These are phyloP conservation scores for Aspergillus pseudoviridinutans DNA, from an alignment of 2,329 filamentous ascomycete genomes.

Conservation along the genomic window DNA sequence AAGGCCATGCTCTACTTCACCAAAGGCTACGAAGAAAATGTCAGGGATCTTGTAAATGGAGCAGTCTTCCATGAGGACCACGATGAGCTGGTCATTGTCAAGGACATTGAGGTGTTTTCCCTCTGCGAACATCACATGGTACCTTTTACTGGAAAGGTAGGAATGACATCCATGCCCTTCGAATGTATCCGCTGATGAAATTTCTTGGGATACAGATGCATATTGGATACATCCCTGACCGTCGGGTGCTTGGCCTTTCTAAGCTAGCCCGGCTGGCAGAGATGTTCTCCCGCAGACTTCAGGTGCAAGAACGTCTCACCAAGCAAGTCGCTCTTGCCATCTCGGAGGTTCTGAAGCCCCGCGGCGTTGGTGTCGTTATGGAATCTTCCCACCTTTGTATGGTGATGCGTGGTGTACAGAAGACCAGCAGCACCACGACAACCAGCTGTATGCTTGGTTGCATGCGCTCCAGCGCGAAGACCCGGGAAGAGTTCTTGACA, in stretches of 20 bases:
- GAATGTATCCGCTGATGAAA: slow-evolving; percentile 8
- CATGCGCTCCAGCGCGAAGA: slow-evolving; percentile 89
- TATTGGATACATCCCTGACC: slow-evolving; percentile 92
- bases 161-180: slow-evolving; percentile 5
- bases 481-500: slow-evolving; percentile 90
- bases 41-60: slow-evolving; percentile 84
- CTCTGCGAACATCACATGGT: slow-evolving; percentile 97
- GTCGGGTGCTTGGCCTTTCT: slow-evolving; percentile 88
- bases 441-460: slow-evolving; percentile 98
- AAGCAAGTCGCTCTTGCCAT: slow-evolving; percentile 94
- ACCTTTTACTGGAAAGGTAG: slow-evolving; percentile 89
- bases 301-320: slow-evolving; percentile 94
- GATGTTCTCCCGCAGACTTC: slow-evolving; percentile 89
- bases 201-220: slow-evolving; percentile 67
- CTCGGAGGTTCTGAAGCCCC: slow-evolving; percentile 86
- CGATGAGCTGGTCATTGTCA: slow-evolving; percentile 95
- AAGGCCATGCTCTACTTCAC: slow-evolving; percentile 96
- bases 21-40: slow-evolving; percentile 93
- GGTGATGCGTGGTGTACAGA: slow-evolving; percentile 98
- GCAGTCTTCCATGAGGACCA: slow-evolving; percentile 96
- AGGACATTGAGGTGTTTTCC: slow-evolving; percentile 93
- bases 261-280: slow-evolving; percentile 95
- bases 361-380: slow-evolving; percentile 96
- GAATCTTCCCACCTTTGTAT: slow-evolving; percentile 96
- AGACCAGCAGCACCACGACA: slow-evolving; percentile 79